Evolutionary conservation across 2,329 filamentous ascomycete genomes (phyloP).

Genomic region (Ophiocordyceps polyrhachis-furcata): DNA sequence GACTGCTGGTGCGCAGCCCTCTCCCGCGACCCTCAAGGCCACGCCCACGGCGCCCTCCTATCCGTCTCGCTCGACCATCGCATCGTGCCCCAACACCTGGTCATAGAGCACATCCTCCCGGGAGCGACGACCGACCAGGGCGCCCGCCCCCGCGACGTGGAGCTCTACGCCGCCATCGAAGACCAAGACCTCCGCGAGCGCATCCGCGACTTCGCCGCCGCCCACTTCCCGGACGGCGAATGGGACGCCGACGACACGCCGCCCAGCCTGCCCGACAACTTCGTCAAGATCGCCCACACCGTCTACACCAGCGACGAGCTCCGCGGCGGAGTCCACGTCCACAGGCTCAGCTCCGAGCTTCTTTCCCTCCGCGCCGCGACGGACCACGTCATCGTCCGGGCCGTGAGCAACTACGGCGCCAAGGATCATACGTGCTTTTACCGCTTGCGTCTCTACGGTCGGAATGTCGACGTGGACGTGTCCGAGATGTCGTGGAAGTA

Average conservation of each 20-base stretch:
- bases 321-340: conserved; percentile 30
- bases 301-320: conserved; percentile 27
- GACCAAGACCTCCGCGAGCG: conserved; percentile 22
- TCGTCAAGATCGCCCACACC: conserved; percentile 39
- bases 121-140: conserved; percentile 41
- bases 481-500: not conserved
- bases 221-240: conserved; percentile 20
- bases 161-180: conserved; percentile 46
- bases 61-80: conserved; percentile 38
- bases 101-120: conserved; percentile 52
- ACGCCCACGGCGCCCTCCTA: conserved; percentile 41
- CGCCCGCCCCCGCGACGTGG: conserved; percentile 47
- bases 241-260: conserved; percentile 12
- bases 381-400: conserved; percentile 33
- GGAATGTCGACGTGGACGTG: conserved; percentile 9
- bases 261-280: conserved; percentile 17
- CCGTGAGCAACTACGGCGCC: conserved; percentile 38
- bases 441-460: conserved; percentile 38
- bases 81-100: conserved; percentile 49
- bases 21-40: conserved; percentile 18
- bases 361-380: conserved; percentile 26
- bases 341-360: conserved; percentile 32
- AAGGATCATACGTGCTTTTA: conserved; percentile 47
- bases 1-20: conserved; percentile 70
- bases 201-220: conserved; percentile 23